phyloP scores from a whole-genome alignment of 1,139 yeast species.

The Blastobotrys persicus region DNA sequence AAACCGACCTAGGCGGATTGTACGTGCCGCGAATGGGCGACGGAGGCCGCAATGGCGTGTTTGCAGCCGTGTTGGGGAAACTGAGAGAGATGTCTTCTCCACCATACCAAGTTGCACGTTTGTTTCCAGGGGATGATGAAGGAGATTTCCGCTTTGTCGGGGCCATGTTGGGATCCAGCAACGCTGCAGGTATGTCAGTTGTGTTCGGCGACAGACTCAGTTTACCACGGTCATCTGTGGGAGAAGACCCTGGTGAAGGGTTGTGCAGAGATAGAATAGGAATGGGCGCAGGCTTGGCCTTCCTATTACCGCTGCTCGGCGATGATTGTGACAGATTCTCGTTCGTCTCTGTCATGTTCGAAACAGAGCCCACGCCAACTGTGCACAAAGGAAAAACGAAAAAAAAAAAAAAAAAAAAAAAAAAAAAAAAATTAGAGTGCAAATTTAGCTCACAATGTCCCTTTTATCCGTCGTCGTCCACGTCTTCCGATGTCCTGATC shows the following conservation, averaged over 20 bases:
- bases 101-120: conserved; percentile 21
- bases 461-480: too few species aligned
- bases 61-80: not conserved
- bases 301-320: conserved; percentile 1
- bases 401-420: too few species aligned
- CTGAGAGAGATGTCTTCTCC: conserved; percentile 6
- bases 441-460: too few species aligned
- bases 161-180: conserved; percentile 9
- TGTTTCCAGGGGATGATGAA: conserved; percentile 13
- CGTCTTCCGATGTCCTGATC: too few species aligned
- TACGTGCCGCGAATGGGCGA: conserved; percentile 8
- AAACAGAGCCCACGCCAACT: too few species aligned
- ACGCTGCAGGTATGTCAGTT: not conserved
- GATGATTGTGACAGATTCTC: not conserved
- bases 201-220: not conserved
- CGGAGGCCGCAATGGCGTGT: conserved; percentile 9
- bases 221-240: not conserved
- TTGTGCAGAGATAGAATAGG: conserved; percentile 2
- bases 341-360: not conserved
- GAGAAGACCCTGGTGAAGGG: conserved; percentile 2
- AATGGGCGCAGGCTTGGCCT: conserved; percentile 7
- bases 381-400: too few species aligned
- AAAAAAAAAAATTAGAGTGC: too few species aligned
- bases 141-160: conserved; percentile 13
- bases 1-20: conserved; percentile 3